phyloP scores from a whole-genome alignment of 1,284 basidiomycete genomes.

The Ceratobasidium sp. region DNA sequence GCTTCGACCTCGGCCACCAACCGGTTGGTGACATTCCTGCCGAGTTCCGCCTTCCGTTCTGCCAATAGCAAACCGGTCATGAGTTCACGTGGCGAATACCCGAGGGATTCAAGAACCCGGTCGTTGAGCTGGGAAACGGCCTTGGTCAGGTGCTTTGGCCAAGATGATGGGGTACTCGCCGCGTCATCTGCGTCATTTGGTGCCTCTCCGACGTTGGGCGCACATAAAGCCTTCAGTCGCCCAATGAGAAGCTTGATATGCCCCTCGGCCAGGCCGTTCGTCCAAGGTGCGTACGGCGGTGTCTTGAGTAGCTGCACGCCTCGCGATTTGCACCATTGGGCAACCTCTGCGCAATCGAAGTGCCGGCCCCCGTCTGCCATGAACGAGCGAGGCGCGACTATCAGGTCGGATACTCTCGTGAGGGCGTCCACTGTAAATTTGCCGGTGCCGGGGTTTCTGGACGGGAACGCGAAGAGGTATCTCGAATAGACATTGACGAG shows the following conservation, averaged over 20 bases:
- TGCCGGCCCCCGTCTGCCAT: no score
- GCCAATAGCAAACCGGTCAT: slow-evolving; percentile 32
- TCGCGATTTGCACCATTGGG: no score
- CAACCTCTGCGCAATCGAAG: no score
- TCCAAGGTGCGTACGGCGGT: slow-evolving; percentile 62
- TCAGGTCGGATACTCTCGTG: no score
- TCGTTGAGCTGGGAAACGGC: slow-evolving; percentile 47
- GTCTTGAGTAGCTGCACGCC: no score
- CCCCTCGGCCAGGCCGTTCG: slow-evolving; percentile 60
- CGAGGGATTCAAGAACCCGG: slow-evolving; percentile 42
- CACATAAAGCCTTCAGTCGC: slow-evolving; percentile 56
- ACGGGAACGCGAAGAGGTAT: no score
- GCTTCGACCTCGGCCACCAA: neutral
- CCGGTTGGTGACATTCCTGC: no score
- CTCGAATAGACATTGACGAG: no score
- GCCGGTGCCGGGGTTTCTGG: no score
- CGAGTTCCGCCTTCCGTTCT: slow-evolving; percentile 1
- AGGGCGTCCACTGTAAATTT: no score
- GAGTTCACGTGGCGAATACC: slow-evolving; percentile 49
- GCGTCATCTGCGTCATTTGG: slow-evolving; percentile 1
- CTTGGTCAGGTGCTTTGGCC: slow-evolving; percentile 47
- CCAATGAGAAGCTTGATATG: slow-evolving; percentile 53
- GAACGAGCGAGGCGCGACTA: no score
- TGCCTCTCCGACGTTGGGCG: slow-evolving; percentile 56
- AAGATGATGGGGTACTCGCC: slow-evolving; percentile 10